A percentile compares a stretch with the other conserved stretches of the same genome.
These are phyloP conservation scores for Smallanthus sonchifolius DNA, from an alignment of 129 eudicot species.

Conservation along the genomic window DNA sequence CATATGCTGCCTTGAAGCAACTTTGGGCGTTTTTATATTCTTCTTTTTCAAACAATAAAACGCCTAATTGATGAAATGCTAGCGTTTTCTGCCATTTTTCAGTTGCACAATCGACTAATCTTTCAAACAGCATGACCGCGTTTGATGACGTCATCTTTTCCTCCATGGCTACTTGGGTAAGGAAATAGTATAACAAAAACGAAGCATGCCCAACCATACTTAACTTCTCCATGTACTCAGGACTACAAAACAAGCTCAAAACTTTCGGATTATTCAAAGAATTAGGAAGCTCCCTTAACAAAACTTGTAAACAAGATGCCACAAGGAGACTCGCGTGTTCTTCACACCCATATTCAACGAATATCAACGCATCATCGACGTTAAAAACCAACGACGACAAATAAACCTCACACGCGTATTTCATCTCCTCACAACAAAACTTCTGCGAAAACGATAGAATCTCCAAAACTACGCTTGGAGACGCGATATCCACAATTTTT, in stretches of 20 bases:
- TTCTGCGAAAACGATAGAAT: conserved; percentile 55
- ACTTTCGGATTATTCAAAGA: conserved; percentile 45
- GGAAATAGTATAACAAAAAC: conserved; percentile 56
- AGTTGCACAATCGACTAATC: conserved; percentile 42
- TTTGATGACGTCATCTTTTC: conserved; percentile 40
- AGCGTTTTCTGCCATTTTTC: conserved; percentile 62
- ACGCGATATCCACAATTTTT: conserved; percentile 24
- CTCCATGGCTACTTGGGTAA: conserved; percentile 57
- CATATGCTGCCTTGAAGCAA: conserved; percentile 52
- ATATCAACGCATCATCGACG: conserved; percentile 51
- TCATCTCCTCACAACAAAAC: conserved; percentile 73
- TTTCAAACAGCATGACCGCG: conserved; percentile 38
- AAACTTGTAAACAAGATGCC: conserved; percentile 61
- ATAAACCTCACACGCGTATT: conserved; percentile 43
- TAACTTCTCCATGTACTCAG: conserved; percentile 48
- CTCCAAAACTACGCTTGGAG: conserved; percentile 48
- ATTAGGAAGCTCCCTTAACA: conserved; percentile 62
- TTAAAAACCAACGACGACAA: conserved; percentile 44
- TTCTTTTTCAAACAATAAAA: conserved; percentile 47
- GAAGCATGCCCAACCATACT: conserved; percentile 50
- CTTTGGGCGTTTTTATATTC: conserved; percentile 48
- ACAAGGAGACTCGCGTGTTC: conserved; percentile 48
- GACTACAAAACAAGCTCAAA: conserved; percentile 45
- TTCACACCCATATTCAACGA: conserved; percentile 67
- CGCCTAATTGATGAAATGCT: conserved; percentile 58